phyloP scores from a whole-genome alignment of 1,284 basidiomycete species.

The Cryptococcus sp. region DNA sequence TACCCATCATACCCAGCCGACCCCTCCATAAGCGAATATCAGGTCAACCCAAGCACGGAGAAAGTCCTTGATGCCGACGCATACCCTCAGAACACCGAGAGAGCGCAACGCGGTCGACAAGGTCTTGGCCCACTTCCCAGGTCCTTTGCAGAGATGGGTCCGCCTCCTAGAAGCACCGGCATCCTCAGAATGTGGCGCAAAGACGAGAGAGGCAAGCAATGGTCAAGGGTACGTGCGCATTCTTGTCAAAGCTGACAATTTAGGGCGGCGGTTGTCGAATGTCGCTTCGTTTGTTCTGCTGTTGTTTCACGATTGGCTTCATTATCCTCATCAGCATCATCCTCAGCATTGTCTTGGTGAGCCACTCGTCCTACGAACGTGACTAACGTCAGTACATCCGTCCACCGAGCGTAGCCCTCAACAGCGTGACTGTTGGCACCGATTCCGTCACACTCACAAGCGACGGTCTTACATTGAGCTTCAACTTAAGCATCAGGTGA shows the following conservation, averaged over 20 bases:
- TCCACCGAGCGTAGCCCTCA: conserved; percentile 71
- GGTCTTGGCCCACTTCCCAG: conserved; percentile 30
- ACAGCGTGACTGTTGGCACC: conserved; percentile 57
- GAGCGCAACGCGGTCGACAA: conserved; percentile 37
- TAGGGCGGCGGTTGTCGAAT: conserved; percentile 48
- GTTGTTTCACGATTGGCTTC: conserved; percentile 53
- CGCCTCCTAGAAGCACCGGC: conserved; percentile 51
- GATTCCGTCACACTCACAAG: conserved; percentile 36
- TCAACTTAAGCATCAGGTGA: conserved; percentile 69
- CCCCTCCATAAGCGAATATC: conserved; percentile 18
- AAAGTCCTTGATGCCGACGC: conserved; percentile 27
- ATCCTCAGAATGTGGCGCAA: conserved; percentile 53
- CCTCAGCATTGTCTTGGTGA: conserved; percentile 69
- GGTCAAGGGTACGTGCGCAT: conserved; percentile 42
- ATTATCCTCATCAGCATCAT: conserved; percentile 66
- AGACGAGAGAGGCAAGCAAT: conserved; percentile 52
- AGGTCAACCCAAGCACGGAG: conserved; percentile 27
- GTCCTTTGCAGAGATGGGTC: conserved; percentile 44
- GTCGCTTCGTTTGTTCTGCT: conserved; percentile 49
- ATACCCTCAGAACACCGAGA: conserved; percentile 24
- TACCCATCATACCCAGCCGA: conserved; percentile 29
- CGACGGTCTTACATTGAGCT: conserved; percentile 63
- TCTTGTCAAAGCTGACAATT: not conserved
- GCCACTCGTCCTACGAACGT: conserved; percentile 29
- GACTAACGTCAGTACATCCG: conserved; percentile 65